A percentile compares a stretch with the other conserved stretches of the same genome.
These are phyloP conservation scores for Fusarium sacchari DNA, from an alignment of 2,329 filamentous ascomycete species.

Conservation along the genomic window DNA sequence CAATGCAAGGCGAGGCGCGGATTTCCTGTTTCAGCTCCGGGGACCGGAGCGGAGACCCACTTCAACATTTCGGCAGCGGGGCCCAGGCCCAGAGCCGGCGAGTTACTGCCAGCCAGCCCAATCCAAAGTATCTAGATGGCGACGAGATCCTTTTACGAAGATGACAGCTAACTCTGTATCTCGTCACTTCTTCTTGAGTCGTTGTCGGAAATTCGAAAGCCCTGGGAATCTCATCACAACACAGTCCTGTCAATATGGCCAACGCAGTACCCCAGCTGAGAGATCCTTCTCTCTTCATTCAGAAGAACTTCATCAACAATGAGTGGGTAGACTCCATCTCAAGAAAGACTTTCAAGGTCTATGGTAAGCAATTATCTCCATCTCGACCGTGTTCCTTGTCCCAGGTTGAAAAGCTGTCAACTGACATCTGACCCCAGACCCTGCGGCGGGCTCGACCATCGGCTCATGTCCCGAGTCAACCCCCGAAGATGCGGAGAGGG, in stretches of 20 bases:
- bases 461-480: constrained; percentile 77
- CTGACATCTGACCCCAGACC: constrained; percentile 56
- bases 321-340: not conserved
- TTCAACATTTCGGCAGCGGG: not conserved
- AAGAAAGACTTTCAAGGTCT: not conserved
- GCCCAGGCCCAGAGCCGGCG: not conserved
- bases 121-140: not conserved
- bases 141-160: not conserved
- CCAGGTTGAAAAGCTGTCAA: not conserved
- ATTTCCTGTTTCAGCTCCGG: not conserved
- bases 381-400: not conserved
- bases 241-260: not conserved
- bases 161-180: not conserved
- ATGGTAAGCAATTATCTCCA: not conserved
- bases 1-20: not conserved
- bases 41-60: not conserved
- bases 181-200: not conserved
- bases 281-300: not conserved
- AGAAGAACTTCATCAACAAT: not conserved
- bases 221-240: not conserved
- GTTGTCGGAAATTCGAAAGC: not conserved
- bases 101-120: not conserved
- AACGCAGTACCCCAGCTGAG: not conserved
- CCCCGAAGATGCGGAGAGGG: constrained; percentile 69
- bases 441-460: constrained; percentile 73